Conservation (phyloP, 2,329 filamentous ascomycete genomes). For the Calonectria naviculata region DNA sequence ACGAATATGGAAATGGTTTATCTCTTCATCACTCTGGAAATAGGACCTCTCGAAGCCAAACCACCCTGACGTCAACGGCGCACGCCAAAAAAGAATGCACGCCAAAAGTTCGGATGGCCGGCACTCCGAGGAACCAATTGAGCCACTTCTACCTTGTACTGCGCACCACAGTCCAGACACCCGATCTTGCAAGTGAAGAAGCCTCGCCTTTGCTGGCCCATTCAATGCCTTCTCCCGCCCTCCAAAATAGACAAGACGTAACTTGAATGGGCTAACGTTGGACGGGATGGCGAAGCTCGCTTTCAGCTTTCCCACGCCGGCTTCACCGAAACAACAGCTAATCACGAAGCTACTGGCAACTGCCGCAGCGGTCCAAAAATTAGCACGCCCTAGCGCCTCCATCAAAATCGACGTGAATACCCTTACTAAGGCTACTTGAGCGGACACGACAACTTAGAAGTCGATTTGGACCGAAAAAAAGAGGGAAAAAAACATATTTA, state of each 20-base stretch:
- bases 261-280: background rate
- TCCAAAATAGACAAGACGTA: background rate
- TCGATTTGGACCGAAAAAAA: background rate
- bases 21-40: too few species aligned
- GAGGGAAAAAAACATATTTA: background rate
- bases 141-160: background rate
- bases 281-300: background rate
- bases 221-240: background rate
- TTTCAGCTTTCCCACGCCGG: slow-evolving; percentile 2
- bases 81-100: background rate
- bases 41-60: too few species aligned
- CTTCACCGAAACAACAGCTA: background rate
- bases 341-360: too few species aligned
- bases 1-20: too few species aligned
- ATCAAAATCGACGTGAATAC: too few species aligned
- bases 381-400: too few species aligned
- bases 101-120: background rate
- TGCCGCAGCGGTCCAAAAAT: too few species aligned
- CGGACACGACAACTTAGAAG: too few species aligned
- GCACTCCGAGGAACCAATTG: background rate
- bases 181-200: background rate
- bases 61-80: background rate
- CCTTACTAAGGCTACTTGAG: too few species aligned
- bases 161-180: background rate
- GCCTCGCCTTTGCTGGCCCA: background rate